Evolutionary conservation across 78 protist species (phyloP), one percentile per base, ranked within the genome.

Genomic region (Emiliania huxleyi): DNA sequence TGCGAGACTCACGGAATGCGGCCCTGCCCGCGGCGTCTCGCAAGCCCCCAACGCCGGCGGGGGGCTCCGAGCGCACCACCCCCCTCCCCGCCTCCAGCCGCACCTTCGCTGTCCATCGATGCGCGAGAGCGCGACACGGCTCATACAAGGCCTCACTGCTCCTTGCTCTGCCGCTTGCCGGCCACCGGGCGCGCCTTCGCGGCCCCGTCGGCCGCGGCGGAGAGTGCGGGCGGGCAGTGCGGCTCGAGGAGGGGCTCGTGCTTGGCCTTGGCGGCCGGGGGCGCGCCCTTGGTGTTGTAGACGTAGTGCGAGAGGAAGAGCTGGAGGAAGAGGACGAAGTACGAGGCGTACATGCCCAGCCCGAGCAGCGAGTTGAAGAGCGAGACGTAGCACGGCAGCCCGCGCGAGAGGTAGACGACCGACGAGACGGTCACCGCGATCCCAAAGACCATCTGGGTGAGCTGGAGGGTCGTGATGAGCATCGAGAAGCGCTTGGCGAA

Each of bases 261-360:
- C 62, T 52, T 52, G 62, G 62, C 15, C 62, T 52, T 52, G 62
- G 29, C 62, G 15, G 62, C 15, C 29, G 29, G 62, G 29, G 62
- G 62, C 29, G 29, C 42, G 44, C 33, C 23, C 81, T 71, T 35
- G n/a, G n/a, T n/a, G 43, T 71, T 71, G 42, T 19, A 71, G 18
- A 71, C 81, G 42, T 71, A 71, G 81, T 71, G 35, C 81, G 5
- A 5, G 81, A 71, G 81, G 81, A 71, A 71, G 42, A 71, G 81
- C 81, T 71, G 81, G 40, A 71, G 42, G 90, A 96, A 96, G 69
- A 96, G 94, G 26, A 91, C 52, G 25, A 93, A 92, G 87, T 96
- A 96, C 42, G 55, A 42, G 25, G 94, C 49, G 90, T 96, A 96
- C 97, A 96, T 96, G 42, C 75, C 89, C 2, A 69, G 37, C 56